Conservation (phyloP, 148 eudicot genomes). For the Silene conica region DNA sequence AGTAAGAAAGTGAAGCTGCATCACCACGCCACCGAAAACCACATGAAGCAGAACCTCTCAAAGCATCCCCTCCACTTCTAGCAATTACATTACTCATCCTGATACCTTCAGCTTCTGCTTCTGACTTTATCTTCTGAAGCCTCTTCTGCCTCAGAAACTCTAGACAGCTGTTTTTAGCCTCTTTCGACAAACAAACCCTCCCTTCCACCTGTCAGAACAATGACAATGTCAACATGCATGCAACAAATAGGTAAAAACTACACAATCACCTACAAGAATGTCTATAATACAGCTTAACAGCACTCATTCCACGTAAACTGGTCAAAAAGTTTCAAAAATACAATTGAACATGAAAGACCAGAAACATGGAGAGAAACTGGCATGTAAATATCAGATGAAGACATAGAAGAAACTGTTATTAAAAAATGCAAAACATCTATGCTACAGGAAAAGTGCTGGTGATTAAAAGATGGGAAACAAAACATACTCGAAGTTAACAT, state of each 20-base stretch:
- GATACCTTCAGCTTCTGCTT: slow-evolving; percentile 27
- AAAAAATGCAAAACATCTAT: neutral
- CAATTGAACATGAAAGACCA: neutral
- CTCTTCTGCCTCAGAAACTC: slow-evolving; percentile 81
- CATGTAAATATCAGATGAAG: neutral
- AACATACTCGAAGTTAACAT: neutral
- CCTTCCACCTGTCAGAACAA: slow-evolving; percentile 73
- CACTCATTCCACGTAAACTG: neutral
- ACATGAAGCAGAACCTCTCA: slow-evolving; percentile 65
- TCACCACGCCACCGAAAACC: slow-evolving; percentile 43
- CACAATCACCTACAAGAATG: neutral
- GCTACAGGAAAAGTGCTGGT: neutral
- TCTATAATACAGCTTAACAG: neutral
- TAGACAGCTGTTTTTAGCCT: slow-evolving; percentile 49
- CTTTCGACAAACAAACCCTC: slow-evolving; percentile 60
- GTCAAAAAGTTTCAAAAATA: neutral
- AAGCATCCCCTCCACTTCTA: slow-evolving; percentile 74
- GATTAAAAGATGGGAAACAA: too few species aligned
- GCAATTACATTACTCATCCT: slow-evolving; percentile 39
- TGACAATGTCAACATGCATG: neutral
- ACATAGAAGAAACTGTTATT: neutral
- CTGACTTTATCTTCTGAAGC: slow-evolving; percentile 65
- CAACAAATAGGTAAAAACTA: neutral
- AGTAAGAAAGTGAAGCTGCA: slow-evolving; percentile 26
- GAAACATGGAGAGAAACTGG: neutral